Conservation (phyloP, 805 yeast genomes). For the Cyberlindnera suaveolens region DNA sequence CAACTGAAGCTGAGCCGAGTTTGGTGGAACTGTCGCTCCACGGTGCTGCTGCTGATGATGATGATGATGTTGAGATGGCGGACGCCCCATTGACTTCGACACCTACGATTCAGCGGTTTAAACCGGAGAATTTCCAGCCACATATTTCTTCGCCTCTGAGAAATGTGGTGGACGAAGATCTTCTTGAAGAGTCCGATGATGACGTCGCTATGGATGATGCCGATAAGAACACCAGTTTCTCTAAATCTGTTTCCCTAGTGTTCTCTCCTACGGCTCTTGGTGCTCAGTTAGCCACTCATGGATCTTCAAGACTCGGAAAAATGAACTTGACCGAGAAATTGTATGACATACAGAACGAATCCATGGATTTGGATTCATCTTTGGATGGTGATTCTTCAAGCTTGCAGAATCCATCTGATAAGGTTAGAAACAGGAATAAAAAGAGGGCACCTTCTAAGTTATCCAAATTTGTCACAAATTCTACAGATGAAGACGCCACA, state of each 20-base stretch:
- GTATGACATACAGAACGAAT: conserved; percentile 5
- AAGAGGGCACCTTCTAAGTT: conserved; percentile 11
- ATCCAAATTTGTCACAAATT: conserved; percentile 6
- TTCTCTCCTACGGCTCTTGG: conserved; percentile 23
- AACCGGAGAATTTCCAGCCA: conserved; percentile 14
- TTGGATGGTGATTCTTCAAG: background rate
- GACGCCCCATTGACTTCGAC: conserved; percentile 1
- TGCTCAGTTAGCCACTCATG: conserved; percentile 20
- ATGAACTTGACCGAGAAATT: conserved; percentile 6
- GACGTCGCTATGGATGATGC: conserved; percentile 7
- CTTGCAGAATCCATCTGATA: conserved; percentile 2
- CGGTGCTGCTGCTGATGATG: background rate
- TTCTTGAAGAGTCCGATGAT: background rate
- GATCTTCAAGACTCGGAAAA: conserved; percentile 11
- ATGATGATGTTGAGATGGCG: conserved; percentile 1
- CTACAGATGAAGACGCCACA: conserved; percentile 5
- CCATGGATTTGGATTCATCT: conserved; percentile 2
- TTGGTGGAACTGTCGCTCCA: conserved; percentile 1
- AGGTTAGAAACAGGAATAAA: conserved; percentile 7
- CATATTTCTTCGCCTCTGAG: conserved; percentile 14
- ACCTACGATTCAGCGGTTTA: background rate
- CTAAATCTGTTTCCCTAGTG: conserved; percentile 5
- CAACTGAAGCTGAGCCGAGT: background rate
- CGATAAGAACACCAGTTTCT: background rate
- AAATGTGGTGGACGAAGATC: conserved; percentile 1